Evolutionary conservation across 164 flowering plant genomes (phyloP).

Genomic region (Stephania yunnanensis): DNA sequence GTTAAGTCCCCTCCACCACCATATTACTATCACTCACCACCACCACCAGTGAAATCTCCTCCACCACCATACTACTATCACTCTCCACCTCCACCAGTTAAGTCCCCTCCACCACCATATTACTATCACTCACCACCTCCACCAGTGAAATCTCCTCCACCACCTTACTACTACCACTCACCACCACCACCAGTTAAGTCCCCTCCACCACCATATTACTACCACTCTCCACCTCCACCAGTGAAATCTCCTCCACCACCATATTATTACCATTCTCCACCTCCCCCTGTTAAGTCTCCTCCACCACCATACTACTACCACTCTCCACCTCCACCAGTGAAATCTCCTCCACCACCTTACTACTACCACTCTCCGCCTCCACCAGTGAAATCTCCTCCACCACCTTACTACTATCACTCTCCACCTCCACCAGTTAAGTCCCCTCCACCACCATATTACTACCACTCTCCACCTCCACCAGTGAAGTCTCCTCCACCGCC

Average conservation of each 20-base stretch:
- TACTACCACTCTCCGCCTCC: conserved; percentile 28
- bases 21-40: conserved; percentile 10
- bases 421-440: conserved; percentile 13
- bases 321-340: conserved; percentile 32
- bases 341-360: conserved; percentile 25
- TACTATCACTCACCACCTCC: conserved; percentile 26
- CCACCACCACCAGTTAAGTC: conserved; percentile 35
- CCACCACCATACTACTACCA: conserved; percentile 34
- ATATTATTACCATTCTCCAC: conserved; percentile 37
- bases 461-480: conserved; percentile 11
- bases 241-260: conserved; percentile 27
- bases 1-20: conserved; percentile 24
- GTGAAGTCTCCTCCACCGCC: neutral
- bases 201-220: conserved; percentile 30
- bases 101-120: conserved; percentile 26
- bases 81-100: conserved; percentile 48
- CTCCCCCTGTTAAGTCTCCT: conserved; percentile 31
- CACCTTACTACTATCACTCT: conserved; percentile 21
- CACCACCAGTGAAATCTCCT: conserved; percentile 21
- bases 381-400: conserved; percentile 26
- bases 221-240: conserved; percentile 39
- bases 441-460: conserved; percentile 9
- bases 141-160: conserved; percentile 18
- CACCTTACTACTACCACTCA: conserved; percentile 20
- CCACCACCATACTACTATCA: conserved; percentile 39